Evolutionary conservation across 306 rosid genomes (phyloP).

Genomic region (Casuarina equisetifolia): DNA sequence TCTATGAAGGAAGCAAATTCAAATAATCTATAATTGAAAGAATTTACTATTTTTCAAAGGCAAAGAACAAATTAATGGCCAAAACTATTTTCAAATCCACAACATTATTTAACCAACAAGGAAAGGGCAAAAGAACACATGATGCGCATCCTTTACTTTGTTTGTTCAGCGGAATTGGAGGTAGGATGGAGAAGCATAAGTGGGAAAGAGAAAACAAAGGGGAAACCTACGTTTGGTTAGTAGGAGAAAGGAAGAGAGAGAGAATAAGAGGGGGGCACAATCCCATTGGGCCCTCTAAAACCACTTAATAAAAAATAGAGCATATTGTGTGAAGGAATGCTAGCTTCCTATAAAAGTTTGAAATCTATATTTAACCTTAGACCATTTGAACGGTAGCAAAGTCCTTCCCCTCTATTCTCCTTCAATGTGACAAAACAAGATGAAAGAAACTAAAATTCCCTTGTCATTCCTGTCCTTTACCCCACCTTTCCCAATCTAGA

Average conservation of each 20-base stretch:
- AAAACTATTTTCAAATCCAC: neutral
- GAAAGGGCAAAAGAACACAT: neutral
- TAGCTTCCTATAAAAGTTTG: neutral
- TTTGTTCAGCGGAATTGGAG: neutral
- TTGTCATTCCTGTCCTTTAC: neutral
- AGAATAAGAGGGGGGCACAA: neutral
- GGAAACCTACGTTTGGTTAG: neutral
- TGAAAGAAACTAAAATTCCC: neutral
- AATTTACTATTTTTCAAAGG: neutral
- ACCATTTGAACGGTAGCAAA: neutral
- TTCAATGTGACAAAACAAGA: neutral
- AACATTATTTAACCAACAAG: neutral
- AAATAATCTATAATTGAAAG: neutral
- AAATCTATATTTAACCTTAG: neutral
- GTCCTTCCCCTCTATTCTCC: neutral
- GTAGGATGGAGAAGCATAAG: neutral
- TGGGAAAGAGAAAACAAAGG: neutral
- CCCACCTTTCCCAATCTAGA: neutral
- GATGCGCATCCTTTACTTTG: neutral
- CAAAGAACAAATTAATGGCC: neutral
- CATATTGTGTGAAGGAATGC: neutral
- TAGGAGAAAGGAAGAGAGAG: neutral
- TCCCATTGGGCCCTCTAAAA: neutral
- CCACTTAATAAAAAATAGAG: neutral
- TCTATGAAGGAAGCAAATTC: neutral